Evolutionary conservation across 257 asterid genomes (phyloP), one percentile per base, ranked within the genome.

Genomic region (Solanum bulbocastanum): DNA sequence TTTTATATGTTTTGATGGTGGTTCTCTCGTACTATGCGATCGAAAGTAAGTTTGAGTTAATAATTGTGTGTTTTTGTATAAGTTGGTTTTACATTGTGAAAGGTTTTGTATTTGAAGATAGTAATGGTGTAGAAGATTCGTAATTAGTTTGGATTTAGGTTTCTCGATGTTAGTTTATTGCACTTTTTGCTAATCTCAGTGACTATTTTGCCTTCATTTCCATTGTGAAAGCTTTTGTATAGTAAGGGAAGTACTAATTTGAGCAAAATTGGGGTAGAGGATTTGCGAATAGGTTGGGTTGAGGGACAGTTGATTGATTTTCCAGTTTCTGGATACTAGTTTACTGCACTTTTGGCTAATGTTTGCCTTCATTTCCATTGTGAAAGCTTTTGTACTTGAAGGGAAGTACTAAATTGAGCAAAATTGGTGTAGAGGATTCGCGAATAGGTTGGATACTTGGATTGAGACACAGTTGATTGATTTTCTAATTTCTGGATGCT

Each of bases 1-100:
- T 91, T 97, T 97, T 85, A 96, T 97, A 40, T 97, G 99, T 94
- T 97, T 96, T 22, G 99, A 97, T 88, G 99, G 98, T 10, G 99
- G 99, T 62, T 92, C 96, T 12, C 93, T 97, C 20, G 98, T 97
- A 20, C 93, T 97, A 60, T 97, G 99, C 86, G 99, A 97, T 93
- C 96, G 98, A 90, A 96, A 92, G 99, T 96, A 91, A 94, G 98
- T 92, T 66, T 69, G 76, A 69, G 76, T 69, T 73, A 25, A 65
- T 35, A 32, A 32, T 15, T 16, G 23, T 69, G 75, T 30, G 39
- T 68, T 8, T 66, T 66, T 66, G 71, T 62, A 9, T 23, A 62
- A n/a, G 12, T 62, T 62, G 71, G 71, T 62, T 66, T 66, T 66
- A 66, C 36, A 66, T 66, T 66, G 72, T 1, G 33, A 65, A 65